Percentiles rank a stretch among this genome's conserved stretches.
These are phyloP conservation scores for Kodamaea hsintzibuensis DNA, from an alignment of 805 yeast species.

Conservation along the genomic window DNA sequence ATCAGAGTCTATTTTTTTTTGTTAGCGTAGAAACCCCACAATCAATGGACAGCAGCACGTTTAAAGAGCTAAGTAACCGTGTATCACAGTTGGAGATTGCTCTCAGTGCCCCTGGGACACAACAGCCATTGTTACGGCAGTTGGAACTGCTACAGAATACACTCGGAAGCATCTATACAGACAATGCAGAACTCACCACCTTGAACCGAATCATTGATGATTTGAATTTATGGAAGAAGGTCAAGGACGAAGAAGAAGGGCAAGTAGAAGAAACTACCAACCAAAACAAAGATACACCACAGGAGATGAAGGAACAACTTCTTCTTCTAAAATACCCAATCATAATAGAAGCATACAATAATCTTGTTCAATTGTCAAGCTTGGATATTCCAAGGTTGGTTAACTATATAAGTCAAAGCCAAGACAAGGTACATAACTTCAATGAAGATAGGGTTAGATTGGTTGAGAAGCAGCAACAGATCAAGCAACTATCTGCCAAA, in stretches of 20 bases:
- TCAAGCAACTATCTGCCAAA: constrained; percentile 17
- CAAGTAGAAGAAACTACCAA: not conserved
- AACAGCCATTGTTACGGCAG: constrained; percentile 15
- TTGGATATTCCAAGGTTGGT: constrained; percentile 22
- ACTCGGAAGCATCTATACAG: constrained; percentile 16
- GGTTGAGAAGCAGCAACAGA: constrained; percentile 7
- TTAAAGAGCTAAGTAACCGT: constrained; percentile 10
- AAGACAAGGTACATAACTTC: constrained; percentile 20
- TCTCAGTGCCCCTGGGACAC: constrained; percentile 4
- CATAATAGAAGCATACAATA: constrained; percentile 22
- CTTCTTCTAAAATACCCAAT: constrained; percentile 22
- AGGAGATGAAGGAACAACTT: constrained; percentile 15
- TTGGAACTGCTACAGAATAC: constrained; percentile 14
- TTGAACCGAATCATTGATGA: constrained; percentile 19
- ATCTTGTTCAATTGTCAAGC: constrained; percentile 22
- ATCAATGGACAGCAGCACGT: constrained; percentile 11
- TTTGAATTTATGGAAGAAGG: constrained; percentile 19
- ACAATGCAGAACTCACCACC: constrained; percentile 20
- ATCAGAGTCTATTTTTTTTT: not conserved
- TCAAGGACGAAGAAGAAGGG: constrained; percentile 6
- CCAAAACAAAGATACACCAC: not conserved
- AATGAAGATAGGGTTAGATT: constrained; percentile 12
- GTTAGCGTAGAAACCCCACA: not conserved
- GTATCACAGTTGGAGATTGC: constrained; percentile 13
- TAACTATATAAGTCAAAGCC: constrained; percentile 18